Percentiles rank a stretch among this genome's conserved stretches.
Evolutionary conservation across 345 rosid species (phyloP).

Genomic region (Corchorus capsularis): DNA sequence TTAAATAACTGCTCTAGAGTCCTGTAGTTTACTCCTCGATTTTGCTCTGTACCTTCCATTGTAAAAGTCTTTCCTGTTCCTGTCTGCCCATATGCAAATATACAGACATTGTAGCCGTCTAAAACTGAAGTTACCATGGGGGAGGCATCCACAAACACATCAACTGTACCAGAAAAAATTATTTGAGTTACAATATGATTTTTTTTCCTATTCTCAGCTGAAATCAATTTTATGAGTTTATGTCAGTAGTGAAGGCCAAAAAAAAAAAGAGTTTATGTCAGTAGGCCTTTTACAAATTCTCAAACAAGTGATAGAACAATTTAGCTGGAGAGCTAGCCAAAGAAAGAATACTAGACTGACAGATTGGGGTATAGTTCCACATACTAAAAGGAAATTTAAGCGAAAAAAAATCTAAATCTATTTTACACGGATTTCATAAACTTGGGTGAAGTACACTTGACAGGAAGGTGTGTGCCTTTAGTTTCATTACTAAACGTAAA

Average conservation of each 20-base stretch:
- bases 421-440: not conserved
- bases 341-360: not conserved
- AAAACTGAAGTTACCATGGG: conserved; percentile 51
- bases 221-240: not conserved
- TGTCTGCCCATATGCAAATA: conserved; percentile 61
- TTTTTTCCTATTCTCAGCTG: not conserved
- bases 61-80: conserved; percentile 61
- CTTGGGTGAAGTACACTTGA: not conserved
- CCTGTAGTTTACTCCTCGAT: conserved; percentile 55
- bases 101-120: conserved; percentile 59
- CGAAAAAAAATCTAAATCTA: not conserved
- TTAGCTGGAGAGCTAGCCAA: not conserved
- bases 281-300: not conserved
- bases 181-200: not conserved
- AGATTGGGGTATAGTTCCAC: not conserved
- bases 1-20: conserved; percentile 48
- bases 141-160: conserved; percentile 43
- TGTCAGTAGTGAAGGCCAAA: not conserved
- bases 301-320: not conserved
- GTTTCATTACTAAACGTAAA: not conserved
- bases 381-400: not conserved
- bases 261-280: not conserved
- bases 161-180: conserved; percentile 34
- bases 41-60: conserved; percentile 51
- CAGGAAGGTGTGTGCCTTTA: not conserved